Base-by-base conservation (phyloP, 2,329 filamentous ascomycete genomes). In the Sarocladium strictum region DNA sequence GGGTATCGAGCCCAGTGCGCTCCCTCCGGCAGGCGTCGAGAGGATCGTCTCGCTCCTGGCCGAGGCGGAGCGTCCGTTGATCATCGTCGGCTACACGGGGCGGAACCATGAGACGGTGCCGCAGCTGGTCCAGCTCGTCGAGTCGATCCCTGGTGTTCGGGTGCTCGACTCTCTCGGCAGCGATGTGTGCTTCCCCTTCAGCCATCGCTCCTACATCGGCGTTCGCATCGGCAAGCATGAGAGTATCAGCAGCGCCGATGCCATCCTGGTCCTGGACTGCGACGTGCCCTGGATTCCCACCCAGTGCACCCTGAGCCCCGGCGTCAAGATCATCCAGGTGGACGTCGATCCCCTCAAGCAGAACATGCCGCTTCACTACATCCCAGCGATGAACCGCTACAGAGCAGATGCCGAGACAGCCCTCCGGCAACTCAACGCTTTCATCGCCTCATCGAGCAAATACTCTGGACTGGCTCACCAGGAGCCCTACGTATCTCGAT, bases 271-370 rank as follows among this genome's bases (percentile, higher is more conserved):
- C 3, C 66, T 93, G 23, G 87, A 95, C 68, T 92, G 89, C 62
- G 90, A 96, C 66, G 89, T 95, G 1, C 90, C 90, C 0, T 96
- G 89, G 89, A 90, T 96, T 56, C 83, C 84, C 24, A 92, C 89
- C 0, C 82, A 83, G 41, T 81, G 78, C 65, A 71, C 71, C 56
- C 81, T 81, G 1, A 64, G 64, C 2, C 63, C 71, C 12, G 71
- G 73, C 5, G 75, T 76, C 7, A 72, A 70, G 55, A 67, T 84
- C 54, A 83, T 78, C 67, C 81, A 84, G 60, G 72, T 85, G 52
- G 81, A 84, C 62, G 73, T 80, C 54, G 81, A 85, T 59, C 79
- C 81, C 2, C 67, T 84, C 33, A 85, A 85, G 69, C 79, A 84
- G 65, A 76, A 83, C 66, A 88, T 89, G 73, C 84, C 84, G 0